Conservation (phyloP, 2,329 filamentous ascomycete genomes). For the Fusarium caatingaense region DNA sequence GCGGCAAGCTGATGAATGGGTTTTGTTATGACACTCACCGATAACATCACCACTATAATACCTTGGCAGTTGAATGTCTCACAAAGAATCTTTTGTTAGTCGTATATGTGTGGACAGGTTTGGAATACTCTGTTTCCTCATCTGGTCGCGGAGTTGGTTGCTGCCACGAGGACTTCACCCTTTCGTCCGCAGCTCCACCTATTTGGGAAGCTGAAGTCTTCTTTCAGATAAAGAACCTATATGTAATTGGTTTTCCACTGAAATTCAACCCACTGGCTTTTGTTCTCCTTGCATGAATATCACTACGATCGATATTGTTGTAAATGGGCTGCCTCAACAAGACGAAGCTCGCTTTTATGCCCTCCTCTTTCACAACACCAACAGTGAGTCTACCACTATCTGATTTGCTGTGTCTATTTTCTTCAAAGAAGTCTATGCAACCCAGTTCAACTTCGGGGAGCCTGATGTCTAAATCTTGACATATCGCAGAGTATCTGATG, state of each 20-base stretch:
- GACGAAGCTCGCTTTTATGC: background rate
- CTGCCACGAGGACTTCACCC: background rate
- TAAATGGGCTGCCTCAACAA: background rate
- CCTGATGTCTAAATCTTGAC: too few species aligned
- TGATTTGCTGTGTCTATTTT: too few species aligned
- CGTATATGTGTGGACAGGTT: rapidly evolving
- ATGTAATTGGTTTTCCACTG: too few species aligned
- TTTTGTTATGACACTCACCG: background rate
- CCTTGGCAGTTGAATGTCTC: rapidly evolving
- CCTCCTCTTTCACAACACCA: too few species aligned
- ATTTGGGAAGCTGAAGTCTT: background rate
- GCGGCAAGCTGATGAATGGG: background rate
- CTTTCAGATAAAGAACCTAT: background rate
- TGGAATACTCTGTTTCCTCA: background rate
- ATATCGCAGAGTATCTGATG: too few species aligned
- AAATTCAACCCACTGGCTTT: too few species aligned
- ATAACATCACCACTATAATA: too few species aligned
- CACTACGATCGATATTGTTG: background rate
- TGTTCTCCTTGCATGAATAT: background rate
- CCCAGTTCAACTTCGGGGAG: too few species aligned
- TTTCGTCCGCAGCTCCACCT: background rate
- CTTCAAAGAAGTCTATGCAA: too few species aligned
- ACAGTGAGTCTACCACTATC: too few species aligned
- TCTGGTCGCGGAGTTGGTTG: background rate
- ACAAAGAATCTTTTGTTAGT: background rate